Base-by-base conservation (phyloP, 176 grass and related monocot species). In the Bonia amplexicaulis region DNA sequence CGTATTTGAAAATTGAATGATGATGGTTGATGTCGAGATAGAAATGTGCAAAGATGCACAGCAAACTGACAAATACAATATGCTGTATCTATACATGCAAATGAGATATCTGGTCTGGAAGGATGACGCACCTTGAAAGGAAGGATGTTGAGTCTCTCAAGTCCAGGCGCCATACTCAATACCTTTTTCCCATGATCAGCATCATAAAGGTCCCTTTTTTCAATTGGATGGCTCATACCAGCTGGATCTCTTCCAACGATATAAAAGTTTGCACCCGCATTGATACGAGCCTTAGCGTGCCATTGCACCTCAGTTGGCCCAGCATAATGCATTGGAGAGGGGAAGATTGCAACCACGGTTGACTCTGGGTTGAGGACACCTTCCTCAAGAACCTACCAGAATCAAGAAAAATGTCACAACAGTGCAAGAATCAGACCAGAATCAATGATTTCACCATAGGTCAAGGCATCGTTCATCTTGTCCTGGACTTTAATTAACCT, bases 191-290 rank as follows among this genome's bases (percentile, higher is more conserved):
- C 96, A 61, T 99, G 96, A 77, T 99, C 93, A 42, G 93, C 93
- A 89, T 99, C 93, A 92, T 96, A 99, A 69, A 99, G 86, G 73
- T 99, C 96, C 85, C 93, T 89, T 61, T 99, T 96, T 63, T 91
- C 90, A 5, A 66, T 81, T 9, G 96, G 96, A 44, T 99, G 90
- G 40, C 88, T 80, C 93, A 99, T 99, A 61, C 96, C 96, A 82
- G 96, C 96, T 84, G 96, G 93, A 49, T 99, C 96, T 66, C 96
- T 92, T 74, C 96, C 96, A 69, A 99, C 96, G 69, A 99, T 99
- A 68, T 99, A 99, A 86, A 99, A 99, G 85, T 99, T 94, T 46
- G 96, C 96, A 73, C 96, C 96, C 25, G 96, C 96, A 88, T 99
- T 99, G 45, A 94, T 94, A 53, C 96, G 96, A 66, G 96, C 87